phyloP scores from a whole-genome alignment of 768 basidiomycete genomes.

The Phaffia tasmanica region DNA sequence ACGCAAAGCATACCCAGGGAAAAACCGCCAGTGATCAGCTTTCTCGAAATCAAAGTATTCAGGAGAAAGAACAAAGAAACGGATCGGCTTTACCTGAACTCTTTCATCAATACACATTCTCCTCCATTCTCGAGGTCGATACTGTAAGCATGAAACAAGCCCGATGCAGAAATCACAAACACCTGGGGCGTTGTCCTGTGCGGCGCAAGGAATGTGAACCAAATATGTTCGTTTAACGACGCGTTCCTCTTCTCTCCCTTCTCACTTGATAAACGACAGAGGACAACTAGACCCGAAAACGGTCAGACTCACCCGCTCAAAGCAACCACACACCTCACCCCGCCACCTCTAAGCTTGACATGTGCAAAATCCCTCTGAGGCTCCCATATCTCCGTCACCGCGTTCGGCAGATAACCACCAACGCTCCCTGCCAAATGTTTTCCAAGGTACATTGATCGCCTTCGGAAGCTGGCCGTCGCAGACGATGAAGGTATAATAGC shows the following conservation, averaged over 20 bases:
- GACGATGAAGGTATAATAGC: conserved; percentile 20
- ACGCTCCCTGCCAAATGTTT: conserved; percentile 37
- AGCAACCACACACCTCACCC: conserved; percentile 71
- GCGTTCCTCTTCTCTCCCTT: not conserved
- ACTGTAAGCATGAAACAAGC: conserved; percentile 87
- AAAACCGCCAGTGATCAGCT: too few species aligned
- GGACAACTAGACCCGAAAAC: not conserved
- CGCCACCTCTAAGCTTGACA: conserved; percentile 60
- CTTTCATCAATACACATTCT: conserved; percentile 88
- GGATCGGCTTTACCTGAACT: conserved; percentile 50
- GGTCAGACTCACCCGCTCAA: conserved; percentile 59
- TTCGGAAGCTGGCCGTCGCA: conserved; percentile 31
- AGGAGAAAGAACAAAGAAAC: not conserved
- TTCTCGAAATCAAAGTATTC: too few species aligned
- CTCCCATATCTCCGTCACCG: conserved; percentile 93
- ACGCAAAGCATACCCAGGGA: too few species aligned
- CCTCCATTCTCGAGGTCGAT: conserved; percentile 95
- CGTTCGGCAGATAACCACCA: conserved; percentile 50
- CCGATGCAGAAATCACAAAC: conserved; percentile 92
- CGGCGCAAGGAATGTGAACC: not conserved
- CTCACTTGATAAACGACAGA: not conserved
- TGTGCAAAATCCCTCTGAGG: conserved; percentile 89
- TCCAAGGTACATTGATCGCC: conserved; percentile 35
- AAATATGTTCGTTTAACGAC: not conserved
- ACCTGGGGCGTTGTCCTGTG: conserved; percentile 82